Conservation (phyloP, 345 rosid species). For the Lepidium aucheri region DNA sequence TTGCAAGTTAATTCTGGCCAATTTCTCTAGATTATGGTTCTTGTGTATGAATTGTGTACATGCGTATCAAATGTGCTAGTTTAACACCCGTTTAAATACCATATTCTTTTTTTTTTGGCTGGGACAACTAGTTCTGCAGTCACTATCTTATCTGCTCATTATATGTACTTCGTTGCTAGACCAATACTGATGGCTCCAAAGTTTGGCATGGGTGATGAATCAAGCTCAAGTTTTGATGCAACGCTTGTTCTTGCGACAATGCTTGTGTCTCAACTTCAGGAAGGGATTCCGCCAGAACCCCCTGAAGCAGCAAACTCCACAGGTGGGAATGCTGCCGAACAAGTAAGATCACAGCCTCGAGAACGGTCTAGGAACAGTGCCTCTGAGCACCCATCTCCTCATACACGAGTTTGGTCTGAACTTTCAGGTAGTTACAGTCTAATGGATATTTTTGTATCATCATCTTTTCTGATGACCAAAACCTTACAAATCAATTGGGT, state of each 20-base stretch:
- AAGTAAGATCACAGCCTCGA: slow-evolving; percentile 38
- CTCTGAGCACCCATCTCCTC: slow-evolving; percentile 66
- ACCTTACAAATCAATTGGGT: slow-evolving; percentile 3
- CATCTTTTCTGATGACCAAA: slow-evolving; percentile 2
- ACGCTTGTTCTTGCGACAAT: slow-evolving; percentile 85
- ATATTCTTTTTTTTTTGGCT: neutral
- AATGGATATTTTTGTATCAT: neutral
- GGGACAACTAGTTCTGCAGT: neutral
- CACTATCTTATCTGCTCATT: neutral
- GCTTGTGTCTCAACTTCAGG: slow-evolving; percentile 76
- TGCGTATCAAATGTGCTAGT: neutral
- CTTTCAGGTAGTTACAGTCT: slow-evolving; percentile 53
- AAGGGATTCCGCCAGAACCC: slow-evolving; percentile 48
- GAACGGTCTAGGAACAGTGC: slow-evolving; percentile 42
- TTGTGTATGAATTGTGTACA: neutral
- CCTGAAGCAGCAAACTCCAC: slow-evolving; percentile 31
- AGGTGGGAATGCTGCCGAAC: slow-evolving; percentile 32
- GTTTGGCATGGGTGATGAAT: slow-evolving; percentile 70
- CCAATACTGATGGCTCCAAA: slow-evolving; percentile 88
- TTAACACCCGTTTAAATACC: neutral
- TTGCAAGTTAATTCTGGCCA: neutral
- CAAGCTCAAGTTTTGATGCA: slow-evolving; percentile 66
- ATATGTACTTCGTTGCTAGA: slow-evolving; percentile 34
- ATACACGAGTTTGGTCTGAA: slow-evolving; percentile 90
- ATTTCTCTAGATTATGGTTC: neutral